Conservation (phyloP, 768 basidiomycete genomes). For the Rhizopogon vulgaris region DNA sequence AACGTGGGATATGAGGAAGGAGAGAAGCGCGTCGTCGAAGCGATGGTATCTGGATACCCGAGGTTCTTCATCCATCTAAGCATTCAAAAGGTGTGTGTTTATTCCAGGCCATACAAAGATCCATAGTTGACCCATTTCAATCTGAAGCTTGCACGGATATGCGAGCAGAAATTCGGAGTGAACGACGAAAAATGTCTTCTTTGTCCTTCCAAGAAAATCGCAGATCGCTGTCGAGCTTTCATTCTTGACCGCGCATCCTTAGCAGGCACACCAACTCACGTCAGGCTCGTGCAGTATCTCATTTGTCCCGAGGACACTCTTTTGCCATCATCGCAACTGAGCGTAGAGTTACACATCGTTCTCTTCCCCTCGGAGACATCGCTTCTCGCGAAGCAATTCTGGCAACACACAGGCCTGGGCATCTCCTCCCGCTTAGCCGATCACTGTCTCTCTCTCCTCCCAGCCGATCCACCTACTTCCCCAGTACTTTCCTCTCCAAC, state of each 20-base stretch:
- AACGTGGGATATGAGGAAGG: conserved; percentile 91
- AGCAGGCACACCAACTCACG: conserved; percentile 37
- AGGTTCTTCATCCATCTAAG: conserved; percentile 88
- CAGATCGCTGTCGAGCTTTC: conserved; percentile 72
- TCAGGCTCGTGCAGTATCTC: conserved; percentile 63
- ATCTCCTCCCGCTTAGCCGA: conserved; percentile 87
- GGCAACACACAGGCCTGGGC: conserved; percentile 92
- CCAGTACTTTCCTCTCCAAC: conserved; percentile 14
- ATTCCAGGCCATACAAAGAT: background rate
- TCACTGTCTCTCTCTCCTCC: conserved; percentile 67
- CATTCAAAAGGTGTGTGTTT: conserved; percentile 67
- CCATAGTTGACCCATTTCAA: background rate
- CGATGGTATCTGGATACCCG: conserved; percentile 89
- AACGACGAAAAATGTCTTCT: conserved; percentile 73
- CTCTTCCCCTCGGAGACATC: conserved; percentile 63
- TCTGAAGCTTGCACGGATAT: conserved; percentile 67
- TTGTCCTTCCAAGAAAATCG: conserved; percentile 65
- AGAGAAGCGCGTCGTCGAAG: conserved; percentile 67
- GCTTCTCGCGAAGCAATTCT: conserved; percentile 79
- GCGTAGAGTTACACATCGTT: conserved; percentile 70
- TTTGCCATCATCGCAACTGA: background rate
- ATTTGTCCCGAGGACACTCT: conserved; percentile 55
- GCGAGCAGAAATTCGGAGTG: conserved; percentile 71
- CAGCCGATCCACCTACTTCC: conserved; percentile 26
- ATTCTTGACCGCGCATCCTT: conserved; percentile 45